Percentiles rank a stretch among this genome's conserved stretches.
phyloP scores from a whole-genome alignment of 2,329 filamentous ascomycete species.

The Fusarium sp. region DNA sequence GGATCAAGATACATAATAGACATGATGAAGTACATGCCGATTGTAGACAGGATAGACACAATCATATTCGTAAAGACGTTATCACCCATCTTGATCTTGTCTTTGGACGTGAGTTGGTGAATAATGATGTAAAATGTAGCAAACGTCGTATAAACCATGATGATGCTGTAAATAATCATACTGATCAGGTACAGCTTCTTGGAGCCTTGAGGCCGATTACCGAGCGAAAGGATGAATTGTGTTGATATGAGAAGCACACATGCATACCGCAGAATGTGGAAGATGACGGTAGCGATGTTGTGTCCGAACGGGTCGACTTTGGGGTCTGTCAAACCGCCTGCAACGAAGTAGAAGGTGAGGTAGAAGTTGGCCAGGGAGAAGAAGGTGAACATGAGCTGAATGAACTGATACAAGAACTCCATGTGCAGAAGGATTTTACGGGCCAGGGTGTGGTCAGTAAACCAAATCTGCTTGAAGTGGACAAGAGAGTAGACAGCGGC shows the following conservation, averaged over 20 bases:
- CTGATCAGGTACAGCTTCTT: conserved; percentile 88
- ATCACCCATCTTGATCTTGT: conserved; percentile 72
- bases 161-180: conserved; percentile 89
- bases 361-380: conserved; percentile 99
- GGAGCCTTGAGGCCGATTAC: conserved; percentile 94
- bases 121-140: conserved; percentile 89
- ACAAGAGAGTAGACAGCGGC: conserved; percentile 97
- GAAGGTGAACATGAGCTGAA: conserved; percentile 94
- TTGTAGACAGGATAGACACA: conserved; percentile 85
- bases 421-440: conserved; percentile 93
- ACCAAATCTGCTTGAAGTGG: conserved; percentile 93
- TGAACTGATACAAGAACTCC: conserved; percentile 94
- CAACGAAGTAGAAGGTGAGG: conserved; percentile 97
- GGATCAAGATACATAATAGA: conserved; percentile 96
- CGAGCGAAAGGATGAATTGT: conserved; percentile 96
- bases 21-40: conserved; percentile 96
- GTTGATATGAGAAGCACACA: conserved; percentile 89
- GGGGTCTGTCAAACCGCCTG: conserved; percentile 84
- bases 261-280: conserved; percentile 84
- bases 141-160: conserved; percentile 97
- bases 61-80: conserved; percentile 96
- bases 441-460: conserved; percentile 87
- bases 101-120: conserved; percentile 70
- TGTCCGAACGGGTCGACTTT: conserved; percentile 91
- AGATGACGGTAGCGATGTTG: conserved; percentile 84